Base-by-base conservation (phyloP, 306 rosid genomes). In the Lathyrus aphaca region DNA sequence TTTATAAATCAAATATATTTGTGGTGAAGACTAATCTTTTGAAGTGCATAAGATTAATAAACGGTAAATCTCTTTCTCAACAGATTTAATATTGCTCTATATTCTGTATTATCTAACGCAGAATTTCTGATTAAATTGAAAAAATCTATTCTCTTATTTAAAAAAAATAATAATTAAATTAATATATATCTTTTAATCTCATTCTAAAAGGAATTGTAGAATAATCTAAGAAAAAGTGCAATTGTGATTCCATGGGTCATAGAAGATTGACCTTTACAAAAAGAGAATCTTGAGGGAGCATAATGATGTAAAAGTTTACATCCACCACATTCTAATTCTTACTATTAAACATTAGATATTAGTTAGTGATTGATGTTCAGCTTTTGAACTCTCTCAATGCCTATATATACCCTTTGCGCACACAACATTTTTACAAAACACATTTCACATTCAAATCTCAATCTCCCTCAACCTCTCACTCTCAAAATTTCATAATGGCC, bases 201-300 rank as follows among this genome's bases (percentile, higher is more conserved):
- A 6, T 32, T 32, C 9, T 32, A 35, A 35, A 35, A 35, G 1
- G 39, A 35, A 6, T 35, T 35, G 39, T 35, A 35, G 10, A 35
- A 13, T 16, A 48, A 48, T 48, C 54, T 8, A 30, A 14, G 21
- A 15, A 58, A 58, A 30, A n/a, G 13, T 1, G 64, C 11, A 58
- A 8, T 2, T 29, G 5, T 8, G 48, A n/a, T 42, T 16, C 61
- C 40, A 1, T 49, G 10, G 21, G 55, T 27, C 46, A n/a, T 59
- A 23, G 49, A 54, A 55, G 79, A 74, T 65, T 32, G 16, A 14
- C 39, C 4, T 15, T 21, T 17, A 19, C 62, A 49, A 69, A 40
- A 78, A 51, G 71, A 46, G 82, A 82, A 82, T 69, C 82, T 85
- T 73, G 71, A 37, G 84, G 82, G 78, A 70, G 63, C 85, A 74